A percentile compares a stretch with the other conserved stretches of the same genome.
These are phyloP conservation scores for Helenozyma baotianmanensis DNA, from an alignment of 805 yeast species.

Conservation along the genomic window DNA sequence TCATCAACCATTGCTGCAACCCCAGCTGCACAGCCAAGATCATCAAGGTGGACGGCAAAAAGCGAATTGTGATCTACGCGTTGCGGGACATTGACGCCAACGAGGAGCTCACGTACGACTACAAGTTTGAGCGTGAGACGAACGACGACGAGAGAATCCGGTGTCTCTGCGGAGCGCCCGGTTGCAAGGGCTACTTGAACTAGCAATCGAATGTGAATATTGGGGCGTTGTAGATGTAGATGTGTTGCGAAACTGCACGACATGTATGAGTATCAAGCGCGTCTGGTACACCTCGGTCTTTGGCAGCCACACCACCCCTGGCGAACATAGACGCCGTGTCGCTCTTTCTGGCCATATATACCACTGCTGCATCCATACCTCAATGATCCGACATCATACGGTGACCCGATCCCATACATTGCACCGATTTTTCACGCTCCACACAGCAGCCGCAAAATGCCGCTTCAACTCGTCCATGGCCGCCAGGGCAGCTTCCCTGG, in stretches of 20 bases:
- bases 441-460: too few species aligned
- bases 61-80: slow-evolving; percentile 93
- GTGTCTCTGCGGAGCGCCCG: slow-evolving; percentile 93
- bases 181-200: slow-evolving; percentile 88
- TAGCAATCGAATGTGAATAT: slow-evolving; percentile 20
- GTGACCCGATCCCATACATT: too few species aligned
- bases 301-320: too few species aligned
- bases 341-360: too few species aligned
- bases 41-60: slow-evolving; percentile 89
- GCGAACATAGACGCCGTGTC: too few species aligned
- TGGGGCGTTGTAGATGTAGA: neutral
- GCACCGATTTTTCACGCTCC: too few species aligned
- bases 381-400: too few species aligned
- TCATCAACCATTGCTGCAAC: slow-evolving; percentile 94
- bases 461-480: too few species aligned
- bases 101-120: slow-evolving; percentile 93
- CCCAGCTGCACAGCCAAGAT: slow-evolving; percentile 98
- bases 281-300: too few species aligned
- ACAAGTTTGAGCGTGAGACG: slow-evolving; percentile 88
- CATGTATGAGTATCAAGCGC: too few species aligned
- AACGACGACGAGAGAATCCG: slow-evolving; percentile 83
- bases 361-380: too few species aligned
- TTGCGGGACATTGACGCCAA: slow-evolving; percentile 80
- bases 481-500: too few species aligned
- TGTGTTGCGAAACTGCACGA: neutral